Percentiles rank a stretch among this genome's conserved stretches.
These are phyloP conservation scores for Gossypium australe DNA, from an alignment of 345 rosid genomes.

Conservation along the genomic window DNA sequence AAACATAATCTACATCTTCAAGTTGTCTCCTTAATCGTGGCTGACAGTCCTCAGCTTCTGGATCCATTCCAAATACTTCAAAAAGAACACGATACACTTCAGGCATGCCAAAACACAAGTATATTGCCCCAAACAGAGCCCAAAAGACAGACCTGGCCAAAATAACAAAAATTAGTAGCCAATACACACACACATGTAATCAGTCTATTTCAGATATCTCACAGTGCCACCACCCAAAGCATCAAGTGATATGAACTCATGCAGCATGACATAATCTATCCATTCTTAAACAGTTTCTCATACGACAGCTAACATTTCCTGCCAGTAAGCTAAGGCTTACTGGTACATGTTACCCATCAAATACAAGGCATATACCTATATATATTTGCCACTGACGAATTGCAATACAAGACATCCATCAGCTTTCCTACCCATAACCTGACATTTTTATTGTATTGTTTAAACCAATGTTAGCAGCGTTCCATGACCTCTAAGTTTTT, in stretches of 20 bases:
- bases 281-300: neutral
- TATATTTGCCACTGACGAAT: neutral
- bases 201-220: neutral
- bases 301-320: neutral
- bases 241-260: neutral
- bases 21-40: constrained; percentile 91
- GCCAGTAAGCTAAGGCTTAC: neutral
- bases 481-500: neutral
- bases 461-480: neutral
- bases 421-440: neutral
- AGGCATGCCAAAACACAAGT: constrained; percentile 91
- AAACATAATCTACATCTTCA: constrained; percentile 91
- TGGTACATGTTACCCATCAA: neutral
- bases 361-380: neutral
- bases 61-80: constrained; percentile 98
- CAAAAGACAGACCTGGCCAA: constrained; percentile 74
- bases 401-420: neutral
- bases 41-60: constrained; percentile 86
- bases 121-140: constrained; percentile 95
- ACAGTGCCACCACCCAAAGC: neutral
- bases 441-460: neutral
- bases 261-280: neutral
- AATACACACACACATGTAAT: neutral
- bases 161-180: constrained; percentile 5
- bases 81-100: constrained; percentile 92